Evolutionary conservation across 192 early-diverging fungal species (phyloP).

Genomic region (Coemansia sp.): DNA sequence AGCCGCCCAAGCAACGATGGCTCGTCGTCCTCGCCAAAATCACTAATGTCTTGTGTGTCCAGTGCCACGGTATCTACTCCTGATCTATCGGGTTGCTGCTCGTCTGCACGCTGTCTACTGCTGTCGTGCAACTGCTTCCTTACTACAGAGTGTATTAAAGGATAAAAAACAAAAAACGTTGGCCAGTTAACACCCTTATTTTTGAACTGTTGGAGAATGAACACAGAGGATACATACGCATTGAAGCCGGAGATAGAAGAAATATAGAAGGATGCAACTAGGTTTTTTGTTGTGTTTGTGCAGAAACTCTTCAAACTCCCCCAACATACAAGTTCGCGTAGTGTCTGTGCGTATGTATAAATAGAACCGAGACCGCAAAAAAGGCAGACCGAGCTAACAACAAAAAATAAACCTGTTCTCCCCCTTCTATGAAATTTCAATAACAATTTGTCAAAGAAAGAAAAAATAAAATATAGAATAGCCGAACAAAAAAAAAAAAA

Average conservation of each 20-base stretch:
- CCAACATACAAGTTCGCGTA: neutral
- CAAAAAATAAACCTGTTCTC: neutral
- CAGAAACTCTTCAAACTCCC: neutral
- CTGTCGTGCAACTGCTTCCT: conserved; percentile 3
- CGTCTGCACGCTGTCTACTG: conserved; percentile 1
- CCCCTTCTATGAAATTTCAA: conserved; percentile 1
- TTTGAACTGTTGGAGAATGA: neutral
- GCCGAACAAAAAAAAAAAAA: neutral
- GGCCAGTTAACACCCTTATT: neutral
- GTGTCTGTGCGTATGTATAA: conserved; percentile 4
- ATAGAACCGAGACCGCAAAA: neutral
- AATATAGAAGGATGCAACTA: neutral
- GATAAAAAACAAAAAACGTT: neutral
- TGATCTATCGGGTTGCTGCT: neutral
- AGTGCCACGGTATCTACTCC: neutral
- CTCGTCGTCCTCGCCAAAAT: neutral
- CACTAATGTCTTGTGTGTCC: neutral
- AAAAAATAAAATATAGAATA: neutral
- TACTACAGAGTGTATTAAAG: neutral
- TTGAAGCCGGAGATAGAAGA: neutral
- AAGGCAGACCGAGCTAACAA: neutral
- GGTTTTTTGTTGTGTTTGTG: neutral
- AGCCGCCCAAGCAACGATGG: conserved; percentile 19
- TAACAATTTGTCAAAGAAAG: neutral
- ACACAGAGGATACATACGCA: neutral